These are phyloP conservation scores for Hypericum perforatum DNA, from an alignment of 345 rosid genomes.

Conservation along the genomic window DNA sequence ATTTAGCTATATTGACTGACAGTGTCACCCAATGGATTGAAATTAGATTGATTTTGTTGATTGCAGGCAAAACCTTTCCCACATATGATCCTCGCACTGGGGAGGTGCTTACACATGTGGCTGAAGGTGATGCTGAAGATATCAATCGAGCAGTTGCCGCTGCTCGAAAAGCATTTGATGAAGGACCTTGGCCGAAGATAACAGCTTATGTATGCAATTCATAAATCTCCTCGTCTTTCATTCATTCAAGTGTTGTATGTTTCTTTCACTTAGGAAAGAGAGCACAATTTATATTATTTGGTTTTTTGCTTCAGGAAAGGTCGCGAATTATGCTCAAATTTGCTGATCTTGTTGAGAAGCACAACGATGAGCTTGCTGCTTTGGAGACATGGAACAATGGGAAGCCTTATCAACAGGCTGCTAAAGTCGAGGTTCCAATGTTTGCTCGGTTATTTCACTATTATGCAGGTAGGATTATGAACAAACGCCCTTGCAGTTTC, in stretches of 20 bases:
- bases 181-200: neutral
- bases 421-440: neutral
- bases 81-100: neutral
- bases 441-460: neutral
- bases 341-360: neutral
- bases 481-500: neutral
- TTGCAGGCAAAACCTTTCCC: neutral
- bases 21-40: too few relatives aligned
- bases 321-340: neutral
- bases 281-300: too few relatives aligned
- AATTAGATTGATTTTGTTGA: neutral
- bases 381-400: conserved; percentile 3
- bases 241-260: too few relatives aligned
- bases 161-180: conserved; percentile 5
- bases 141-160: neutral
- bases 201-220: neutral
- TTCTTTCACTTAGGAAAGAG: too few relatives aligned
- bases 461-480: neutral
- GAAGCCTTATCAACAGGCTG: neutral
- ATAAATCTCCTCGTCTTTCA: too few relatives aligned
- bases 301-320: conserved; percentile 1
- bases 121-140: conserved; percentile 6
- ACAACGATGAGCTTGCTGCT: neutral
- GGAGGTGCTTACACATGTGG: neutral
- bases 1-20: too few relatives aligned